Evolutionary conservation across 495 filamentous ascomycete species (phyloP).

Genomic region (Aspergillus saccharolyticus): DNA sequence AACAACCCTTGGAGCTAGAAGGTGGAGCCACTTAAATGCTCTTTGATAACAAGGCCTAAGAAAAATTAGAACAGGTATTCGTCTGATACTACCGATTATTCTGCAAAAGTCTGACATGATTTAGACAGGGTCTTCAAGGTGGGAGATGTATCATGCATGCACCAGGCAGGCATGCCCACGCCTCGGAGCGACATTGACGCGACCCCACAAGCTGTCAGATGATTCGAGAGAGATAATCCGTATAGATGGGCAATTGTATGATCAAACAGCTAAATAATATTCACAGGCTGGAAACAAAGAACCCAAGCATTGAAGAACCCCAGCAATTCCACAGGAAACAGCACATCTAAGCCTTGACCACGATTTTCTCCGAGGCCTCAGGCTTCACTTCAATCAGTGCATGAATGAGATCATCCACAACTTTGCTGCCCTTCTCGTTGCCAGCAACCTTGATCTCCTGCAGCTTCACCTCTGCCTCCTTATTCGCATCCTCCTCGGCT

Average conservation of each 20-base stretch:
- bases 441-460: conserved; percentile 77
- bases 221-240: not conserved
- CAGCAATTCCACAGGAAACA: conserved; percentile 16
- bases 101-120: too few relatives aligned
- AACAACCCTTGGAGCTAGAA: not conserved
- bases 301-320: conserved; percentile 9
- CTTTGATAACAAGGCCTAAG: too few relatives aligned
- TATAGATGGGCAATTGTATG: conserved; percentile 1
- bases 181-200: not conserved
- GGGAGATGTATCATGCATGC: not conserved
- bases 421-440: conserved; percentile 68
- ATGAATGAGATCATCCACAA: conserved; percentile 72
- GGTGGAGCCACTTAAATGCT: too few relatives aligned
- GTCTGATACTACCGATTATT: too few relatives aligned
- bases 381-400: conserved; percentile 78
- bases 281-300: conserved; percentile 19
- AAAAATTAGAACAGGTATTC: too few relatives aligned
- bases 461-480: conserved; percentile 75
- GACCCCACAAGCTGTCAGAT: not conserved
- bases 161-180: not conserved
- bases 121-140: not conserved
- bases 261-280: conserved; percentile 11
- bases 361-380: conserved; percentile 54
- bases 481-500: conserved; percentile 78
- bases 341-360: conserved; percentile 30